Evolutionary conservation across 306 rosid genomes (phyloP).

Genomic region (Comarum palustre): DNA sequence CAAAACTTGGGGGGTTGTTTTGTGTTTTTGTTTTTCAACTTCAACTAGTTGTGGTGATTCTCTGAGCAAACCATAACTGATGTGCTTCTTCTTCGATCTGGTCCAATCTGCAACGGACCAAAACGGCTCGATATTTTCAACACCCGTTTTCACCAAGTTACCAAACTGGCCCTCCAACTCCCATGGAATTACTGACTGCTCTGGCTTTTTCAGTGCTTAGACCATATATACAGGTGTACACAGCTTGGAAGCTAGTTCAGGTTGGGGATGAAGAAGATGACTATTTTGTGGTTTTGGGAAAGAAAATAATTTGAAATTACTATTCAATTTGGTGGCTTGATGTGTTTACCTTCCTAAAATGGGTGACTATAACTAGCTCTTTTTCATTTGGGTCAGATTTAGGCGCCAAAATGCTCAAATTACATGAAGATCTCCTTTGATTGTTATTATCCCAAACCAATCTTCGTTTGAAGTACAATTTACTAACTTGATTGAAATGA

Average conservation of each 20-base stretch:
- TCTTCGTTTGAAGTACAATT: neutral
- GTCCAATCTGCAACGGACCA: conserved; percentile 40
- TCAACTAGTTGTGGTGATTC: conserved; percentile 29
- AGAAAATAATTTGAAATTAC: neutral
- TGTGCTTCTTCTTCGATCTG: neutral
- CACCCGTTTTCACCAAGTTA: conserved; percentile 26
- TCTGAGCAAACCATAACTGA: conserved; percentile 15
- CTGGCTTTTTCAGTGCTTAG: conserved; percentile 14
- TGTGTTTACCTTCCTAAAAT: neutral
- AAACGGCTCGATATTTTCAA: conserved; percentile 44
- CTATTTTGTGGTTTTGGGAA: neutral
- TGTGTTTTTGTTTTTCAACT: neutral
- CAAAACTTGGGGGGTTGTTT: conserved; percentile 18
- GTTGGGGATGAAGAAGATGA: conserved; percentile 3
- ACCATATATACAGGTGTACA: neutral
- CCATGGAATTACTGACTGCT: conserved; percentile 14
- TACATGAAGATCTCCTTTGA: neutral
- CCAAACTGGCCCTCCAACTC: conserved; percentile 31
- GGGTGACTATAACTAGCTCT: neutral
- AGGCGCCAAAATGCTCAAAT: neutral
- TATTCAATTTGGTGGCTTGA: neutral
- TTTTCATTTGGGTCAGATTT: conserved; percentile 3
- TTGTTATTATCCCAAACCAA: neutral
- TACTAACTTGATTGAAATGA: neutral
- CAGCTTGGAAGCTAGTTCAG: neutral